Evolutionary conservation across 1,284 basidiomycete genomes (phyloP), one percentile per base, ranked within the genome.

Genomic region (Cutaneotrichosporon cutaneum): DNA sequence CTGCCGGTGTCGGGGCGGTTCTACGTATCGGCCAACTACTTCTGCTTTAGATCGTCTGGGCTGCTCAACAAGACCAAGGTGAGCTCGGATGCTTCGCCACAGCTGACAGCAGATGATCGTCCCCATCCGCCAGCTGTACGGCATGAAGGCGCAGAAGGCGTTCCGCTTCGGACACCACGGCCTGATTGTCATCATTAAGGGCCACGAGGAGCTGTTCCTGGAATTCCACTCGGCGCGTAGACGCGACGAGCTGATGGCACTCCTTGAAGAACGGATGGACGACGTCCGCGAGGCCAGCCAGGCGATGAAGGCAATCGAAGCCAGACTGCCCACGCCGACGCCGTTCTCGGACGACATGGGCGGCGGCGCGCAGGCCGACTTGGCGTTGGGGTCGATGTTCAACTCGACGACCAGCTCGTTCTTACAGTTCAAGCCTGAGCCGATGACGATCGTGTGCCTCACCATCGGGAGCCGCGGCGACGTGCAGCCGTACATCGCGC

Each of bases 181-280:
- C 8, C 84, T 98, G 22, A 87, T 92, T 32, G 83, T 98, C 61
- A 89, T 96, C 58, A 87, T 99, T 68, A 90, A 90, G 71, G 95
- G 95, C 0, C 90, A 97, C 74, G 95, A 98, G 80, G 95, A 99
- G 74, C 82, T 99, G 2, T 99, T 98, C 81, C 89, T 98, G 69
- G 95, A 98, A 78, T 95, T 99, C 73, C 82, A 84, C 47, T 88
- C 88, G 11, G 84, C 87, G 61, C 86, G 90, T 57, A 87, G 90
- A 56, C 85, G 94, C 35, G 84, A 88, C 63, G 85, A 88, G 4
- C 92, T 94, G 72, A 84, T 89, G 18, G 77, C 77, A 4, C 81
- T 93, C 18, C 82, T 99, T 51, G 87, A 94, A 65, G 82, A 84
- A 35, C 90, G 94, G 74, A 85, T 93, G 73, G 92, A 94, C 59